Base-by-base conservation (phyloP, 805 yeast genomes). In the Suhomyces kilbournensis region DNA sequence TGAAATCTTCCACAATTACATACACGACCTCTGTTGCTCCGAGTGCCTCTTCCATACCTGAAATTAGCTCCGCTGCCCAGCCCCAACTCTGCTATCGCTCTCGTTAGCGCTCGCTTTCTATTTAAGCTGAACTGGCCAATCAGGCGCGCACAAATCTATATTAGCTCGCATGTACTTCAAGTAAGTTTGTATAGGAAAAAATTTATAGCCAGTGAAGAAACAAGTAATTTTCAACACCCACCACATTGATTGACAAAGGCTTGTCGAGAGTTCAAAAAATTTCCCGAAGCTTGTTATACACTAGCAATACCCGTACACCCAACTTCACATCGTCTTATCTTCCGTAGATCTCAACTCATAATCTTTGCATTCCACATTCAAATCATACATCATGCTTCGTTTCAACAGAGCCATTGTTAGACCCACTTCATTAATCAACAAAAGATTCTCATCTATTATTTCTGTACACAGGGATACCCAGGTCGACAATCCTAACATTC, bases 391-490 rank as follows among this genome's bases (percentile, higher is more conserved):
- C 52, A 64, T 64, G 68, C 62, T 65, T 49, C 67, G 67, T 39
- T 53, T 54, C 46, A 45, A 47, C 38, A 56, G 52, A 52, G 26
- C 53, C 40, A 38, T 58, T 39, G 55, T 58, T 48, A 57, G 51
- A 51, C 58, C 56, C 19, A 51, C 56, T 34, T 48, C 57, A 40
- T 30, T 46, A 44, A 40, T 50, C 53, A 45, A 50, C 59, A 64
- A 62, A 54, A 70, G 78, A 63, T 57, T 55, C 60, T 67, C 77
- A 59, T 57, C 77, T 59, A 62, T 76, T 59, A 60, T 77, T 66
- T 69, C 86, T 23, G 90, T 87, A 50, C 96, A 89, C 73, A 80
- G 96, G 67, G 83, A 90, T 61, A 78, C 86, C 32, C 76, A 81
- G 44, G 79, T 78, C 46, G 88, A 90, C 77, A 85, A 86, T 70